Evolutionary conservation across 106 monocot genomes (phyloP), one percentile per base, ranked within the genome.

Genomic region (Allium cepa): DNA sequence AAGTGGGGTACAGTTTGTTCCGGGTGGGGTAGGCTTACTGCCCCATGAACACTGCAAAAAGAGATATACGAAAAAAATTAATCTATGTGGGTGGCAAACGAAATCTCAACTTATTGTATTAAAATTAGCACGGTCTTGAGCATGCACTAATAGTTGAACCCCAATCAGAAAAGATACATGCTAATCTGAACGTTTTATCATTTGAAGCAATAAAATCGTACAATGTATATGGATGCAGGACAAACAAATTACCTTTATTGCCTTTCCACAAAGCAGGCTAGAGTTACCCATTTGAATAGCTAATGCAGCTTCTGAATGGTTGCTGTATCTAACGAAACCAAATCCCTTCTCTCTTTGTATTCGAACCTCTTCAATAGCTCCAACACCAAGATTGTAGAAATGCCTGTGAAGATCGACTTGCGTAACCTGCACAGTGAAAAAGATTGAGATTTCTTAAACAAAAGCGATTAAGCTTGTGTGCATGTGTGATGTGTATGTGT

Each of bases 11-110:
- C 87, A 84, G 57, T 53, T 46, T 1, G 78, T 73, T 26, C 91
- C 91, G 1, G 80, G 84, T 46, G 87, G 87, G 17, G 91, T 91
- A 1, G 91, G 91, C 36, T 91, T 91, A 68, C 75, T 91, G 56
- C 91, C 91, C 91, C 91, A 91, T 7, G 84, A 91, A 57, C 91
- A 91, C 91, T 91, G 82, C 58, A 84, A 55, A n/a, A 17, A 66
- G 3, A 66, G 2, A 16, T 18, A 63, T 1, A 9, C 1, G 9
- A 64, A 47, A 48, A 13, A 64, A 15, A 47, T 36, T 3, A 36
- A 36, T 36, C 3, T 36, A 36, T 4, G 36, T 36, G 36, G 36
- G 28, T 11, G 46, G 9, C 10, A 9, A 10, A 36, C 28, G 22
- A 0, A 18, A 28, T 45, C 16, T 62, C 46, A 10, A 3, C 26